Conservation (phyloP, 1,284 basidiomycete genomes). For the Pyrrhoderma noxium region DNA sequence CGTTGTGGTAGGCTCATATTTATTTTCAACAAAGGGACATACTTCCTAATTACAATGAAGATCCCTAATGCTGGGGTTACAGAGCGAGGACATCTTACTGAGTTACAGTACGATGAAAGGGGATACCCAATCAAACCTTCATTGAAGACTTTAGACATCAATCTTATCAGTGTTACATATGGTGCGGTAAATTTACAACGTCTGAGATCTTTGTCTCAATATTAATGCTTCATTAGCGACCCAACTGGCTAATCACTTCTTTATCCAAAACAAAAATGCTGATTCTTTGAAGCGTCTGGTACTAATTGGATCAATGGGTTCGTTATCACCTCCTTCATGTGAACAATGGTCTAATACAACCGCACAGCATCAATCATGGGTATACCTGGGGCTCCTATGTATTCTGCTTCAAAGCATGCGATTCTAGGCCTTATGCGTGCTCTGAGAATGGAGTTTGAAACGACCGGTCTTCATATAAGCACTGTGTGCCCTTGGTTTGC, state of each 20-base stretch:
- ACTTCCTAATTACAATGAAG: conserved; percentile 23
- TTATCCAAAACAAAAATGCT: conserved; percentile 31
- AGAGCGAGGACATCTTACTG: conserved; percentile 34
- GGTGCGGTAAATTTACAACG: conserved; percentile 29
- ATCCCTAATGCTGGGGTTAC: conserved; percentile 50
- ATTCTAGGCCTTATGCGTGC: conserved; percentile 49
- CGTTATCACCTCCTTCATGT: conserved; percentile 17
- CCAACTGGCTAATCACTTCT: conserved; percentile 44
- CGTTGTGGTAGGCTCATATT: conserved; percentile 34
- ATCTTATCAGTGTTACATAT: conserved; percentile 44
- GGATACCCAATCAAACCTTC: conserved; percentile 40
- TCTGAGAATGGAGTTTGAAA: conserved; percentile 31
- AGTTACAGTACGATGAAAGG: conserved; percentile 27
- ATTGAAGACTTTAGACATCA: conserved; percentile 43
- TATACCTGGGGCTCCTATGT: conserved; percentile 39
- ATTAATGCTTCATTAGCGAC: conserved; percentile 29
- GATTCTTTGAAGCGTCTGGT: conserved; percentile 41
- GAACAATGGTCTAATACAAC: conserved; percentile 3
- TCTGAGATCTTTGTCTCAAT: neutral
- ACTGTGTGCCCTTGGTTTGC: conserved; percentile 50
- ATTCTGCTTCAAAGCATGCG: conserved; percentile 46
- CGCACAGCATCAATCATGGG: conserved; percentile 42
- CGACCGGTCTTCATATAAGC: conserved; percentile 38
- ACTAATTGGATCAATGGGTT: conserved; percentile 50
- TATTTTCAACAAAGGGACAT: neutral